Conservation (phyloP, 371 early-diverging fungal species). For the Rhizopus microsporus region DNA sequence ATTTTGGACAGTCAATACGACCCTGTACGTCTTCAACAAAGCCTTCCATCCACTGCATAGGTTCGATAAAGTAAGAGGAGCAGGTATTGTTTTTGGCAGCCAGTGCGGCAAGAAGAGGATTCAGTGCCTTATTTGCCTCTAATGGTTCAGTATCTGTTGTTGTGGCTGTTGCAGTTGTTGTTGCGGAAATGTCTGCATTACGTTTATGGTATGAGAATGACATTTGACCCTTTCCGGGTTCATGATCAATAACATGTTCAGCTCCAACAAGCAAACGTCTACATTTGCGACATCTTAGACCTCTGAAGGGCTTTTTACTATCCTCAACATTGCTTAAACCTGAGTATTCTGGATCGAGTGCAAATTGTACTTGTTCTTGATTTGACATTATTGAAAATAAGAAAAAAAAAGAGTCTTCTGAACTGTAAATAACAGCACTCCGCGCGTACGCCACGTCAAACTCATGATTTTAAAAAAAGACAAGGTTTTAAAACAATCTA, state of each 20-base stretch:
- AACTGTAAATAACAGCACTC: no score
- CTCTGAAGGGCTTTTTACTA: constrained; percentile 24
- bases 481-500: no score
- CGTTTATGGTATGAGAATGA: constrained; percentile 76
- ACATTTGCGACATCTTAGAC: constrained; percentile 55
- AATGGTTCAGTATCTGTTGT: constrained; percentile 18
- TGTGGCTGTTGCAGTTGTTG: constrained; percentile 21
- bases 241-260: constrained; percentile 72
- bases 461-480: no score
- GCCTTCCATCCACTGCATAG: constrained; percentile 81
- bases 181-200: constrained; percentile 44
- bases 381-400: background rate
- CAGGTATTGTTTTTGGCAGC: constrained; percentile 52
- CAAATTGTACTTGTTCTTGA: constrained; percentile 44
- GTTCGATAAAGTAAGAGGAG: constrained; percentile 82
- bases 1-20: constrained; percentile 83
- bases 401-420: background rate
- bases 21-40: constrained; percentile 65
- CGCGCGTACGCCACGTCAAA: no score
- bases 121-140: constrained; percentile 30
- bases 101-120: constrained; percentile 47
- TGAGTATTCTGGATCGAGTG: constrained; percentile 51
- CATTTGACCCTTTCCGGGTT: constrained; percentile 70
- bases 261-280: constrained; percentile 61
- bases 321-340: constrained; percentile 12